These are phyloP conservation scores for Phytophthora crassamura DNA, from an alignment of 352 stramenopile genomes.

Conservation along the genomic window DNA sequence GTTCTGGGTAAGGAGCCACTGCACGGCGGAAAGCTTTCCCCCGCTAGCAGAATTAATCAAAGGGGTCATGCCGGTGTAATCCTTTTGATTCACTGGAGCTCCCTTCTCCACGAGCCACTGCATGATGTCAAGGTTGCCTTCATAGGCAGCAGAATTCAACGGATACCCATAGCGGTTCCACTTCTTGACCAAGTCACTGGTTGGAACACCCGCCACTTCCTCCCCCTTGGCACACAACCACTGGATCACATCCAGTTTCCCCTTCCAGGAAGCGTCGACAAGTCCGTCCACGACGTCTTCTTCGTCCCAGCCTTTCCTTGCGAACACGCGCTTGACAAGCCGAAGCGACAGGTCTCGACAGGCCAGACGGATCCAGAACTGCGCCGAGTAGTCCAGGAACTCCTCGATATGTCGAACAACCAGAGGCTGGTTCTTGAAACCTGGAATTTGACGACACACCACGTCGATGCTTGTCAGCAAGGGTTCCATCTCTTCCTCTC, in stretches of 20 bases:
- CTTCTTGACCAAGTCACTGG: too few species aligned
- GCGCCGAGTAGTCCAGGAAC: slow-evolving; percentile 5
- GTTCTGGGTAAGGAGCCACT: too few species aligned
- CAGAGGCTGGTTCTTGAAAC: not conserved
- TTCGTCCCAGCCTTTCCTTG: not conserved
- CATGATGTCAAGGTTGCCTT: not conserved
- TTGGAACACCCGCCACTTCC: too few species aligned
- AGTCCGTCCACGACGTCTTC: not conserved
- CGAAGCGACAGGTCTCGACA: not conserved
- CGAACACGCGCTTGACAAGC: slow-evolving; percentile 2
- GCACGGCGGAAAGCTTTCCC: not conserved
- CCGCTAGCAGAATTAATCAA: not conserved
- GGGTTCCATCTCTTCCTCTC: not conserved
- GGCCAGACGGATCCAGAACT: not conserved
- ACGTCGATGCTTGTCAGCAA: slow-evolving; percentile 5
- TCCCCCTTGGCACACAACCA: too few species aligned
- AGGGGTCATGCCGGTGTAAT: not conserved
- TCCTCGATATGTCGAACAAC: not conserved
- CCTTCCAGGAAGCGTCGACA: not conserved
- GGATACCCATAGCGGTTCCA: too few species aligned
- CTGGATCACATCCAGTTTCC: slow-evolving; percentile 10
- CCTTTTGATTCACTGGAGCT: not conserved
- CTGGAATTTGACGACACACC: not conserved
- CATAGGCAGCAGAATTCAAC: too few species aligned
- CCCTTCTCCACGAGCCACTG: too few species aligned